Conservation (phyloP, 2,329 filamentous ascomycete species). For the Colletotrichum tropicale region DNA sequence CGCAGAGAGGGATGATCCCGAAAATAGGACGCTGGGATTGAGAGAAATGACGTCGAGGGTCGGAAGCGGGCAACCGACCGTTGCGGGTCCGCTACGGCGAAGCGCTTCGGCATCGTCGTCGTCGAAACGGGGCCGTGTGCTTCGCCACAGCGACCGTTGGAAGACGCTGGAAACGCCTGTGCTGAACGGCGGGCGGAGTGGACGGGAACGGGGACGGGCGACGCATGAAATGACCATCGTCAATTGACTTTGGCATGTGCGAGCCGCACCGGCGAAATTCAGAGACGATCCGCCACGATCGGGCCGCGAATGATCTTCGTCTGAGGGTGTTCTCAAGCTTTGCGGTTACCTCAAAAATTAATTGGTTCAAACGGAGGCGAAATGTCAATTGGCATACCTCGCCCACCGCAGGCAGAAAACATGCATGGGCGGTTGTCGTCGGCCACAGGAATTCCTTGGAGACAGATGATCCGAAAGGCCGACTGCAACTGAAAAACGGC, state of each 20-base stretch:
- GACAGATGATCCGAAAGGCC: background rate
- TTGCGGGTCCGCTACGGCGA: conserved; percentile 1
- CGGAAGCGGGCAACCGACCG: background rate
- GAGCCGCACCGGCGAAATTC: background rate
- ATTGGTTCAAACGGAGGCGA: background rate
- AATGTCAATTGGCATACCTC: background rate
- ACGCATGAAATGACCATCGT: background rate
- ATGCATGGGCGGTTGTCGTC: background rate
- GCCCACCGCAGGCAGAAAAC: background rate
- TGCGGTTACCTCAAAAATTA: background rate
- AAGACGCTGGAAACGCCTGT: background rate
- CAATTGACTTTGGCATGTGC: background rate
- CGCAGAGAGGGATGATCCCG: background rate
- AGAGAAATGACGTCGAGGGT: conserved; percentile 13
- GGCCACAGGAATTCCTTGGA: background rate
- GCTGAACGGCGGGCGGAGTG: background rate
- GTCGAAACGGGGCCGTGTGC: conserved; percentile 4
- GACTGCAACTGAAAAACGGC: background rate
- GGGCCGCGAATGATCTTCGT: background rate
- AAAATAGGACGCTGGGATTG: background rate
- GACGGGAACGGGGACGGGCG: background rate
- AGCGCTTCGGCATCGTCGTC: conserved; percentile 9
- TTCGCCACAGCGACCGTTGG: background rate
- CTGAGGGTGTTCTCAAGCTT: background rate
- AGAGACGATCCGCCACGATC: background rate